Conservation (phyloP, 148 eudicot species). For the Pharnaceum exiguum region DNA sequence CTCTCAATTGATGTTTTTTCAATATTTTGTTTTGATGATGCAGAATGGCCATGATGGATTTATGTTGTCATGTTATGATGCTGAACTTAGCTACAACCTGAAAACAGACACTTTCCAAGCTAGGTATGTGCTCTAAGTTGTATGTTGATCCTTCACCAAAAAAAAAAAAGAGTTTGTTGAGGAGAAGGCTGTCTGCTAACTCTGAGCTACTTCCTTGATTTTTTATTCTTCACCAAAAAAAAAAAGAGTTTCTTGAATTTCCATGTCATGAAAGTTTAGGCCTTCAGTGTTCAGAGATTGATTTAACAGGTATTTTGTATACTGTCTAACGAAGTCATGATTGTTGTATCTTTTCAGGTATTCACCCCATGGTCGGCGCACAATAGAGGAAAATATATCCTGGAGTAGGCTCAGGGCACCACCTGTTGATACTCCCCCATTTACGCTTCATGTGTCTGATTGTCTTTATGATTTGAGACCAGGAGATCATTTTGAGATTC, state of each 20-base stretch:
- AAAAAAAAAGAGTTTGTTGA: neutral
- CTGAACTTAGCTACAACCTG: constrained; percentile 61
- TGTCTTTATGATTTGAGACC: constrained; percentile 71
- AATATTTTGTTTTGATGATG: constrained; percentile 16
- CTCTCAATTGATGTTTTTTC: neutral
- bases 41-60: constrained; percentile 93
- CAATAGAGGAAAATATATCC: constrained; percentile 60
- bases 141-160: too few species aligned
- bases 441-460: constrained; percentile 58
- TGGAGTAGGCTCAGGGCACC: constrained; percentile 87
- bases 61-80: constrained; percentile 93
- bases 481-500: constrained; percentile 84
- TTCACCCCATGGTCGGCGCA: constrained; percentile 54
- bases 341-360: constrained; percentile 35
- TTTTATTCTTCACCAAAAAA: too few species aligned
- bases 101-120: constrained; percentile 67
- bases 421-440: constrained; percentile 53
- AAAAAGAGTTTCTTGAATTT: neutral
- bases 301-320: too few species aligned
- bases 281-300: neutral
- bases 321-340: neutral
- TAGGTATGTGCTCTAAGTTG: constrained; percentile 39
- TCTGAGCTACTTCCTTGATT: too few species aligned
- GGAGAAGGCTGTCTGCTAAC: too few species aligned
- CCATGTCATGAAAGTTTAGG: neutral